These are phyloP conservation scores for Verticillium tricorpus DNA, from an alignment of 2,329 filamentous ascomycete species.

Conservation along the genomic window DNA sequence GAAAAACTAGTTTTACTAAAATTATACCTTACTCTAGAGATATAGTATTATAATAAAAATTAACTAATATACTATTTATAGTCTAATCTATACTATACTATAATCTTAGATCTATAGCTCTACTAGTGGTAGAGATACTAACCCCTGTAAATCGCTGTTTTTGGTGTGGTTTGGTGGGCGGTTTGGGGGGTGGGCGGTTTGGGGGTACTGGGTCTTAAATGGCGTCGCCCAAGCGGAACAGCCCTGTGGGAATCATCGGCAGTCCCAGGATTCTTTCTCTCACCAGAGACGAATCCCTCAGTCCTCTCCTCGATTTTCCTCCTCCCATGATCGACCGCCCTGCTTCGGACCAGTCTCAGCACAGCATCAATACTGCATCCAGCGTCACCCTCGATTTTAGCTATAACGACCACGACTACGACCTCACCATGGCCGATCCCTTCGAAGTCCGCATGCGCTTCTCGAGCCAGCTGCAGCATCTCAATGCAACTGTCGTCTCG, in stretches of 20 bases:
- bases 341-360: not conserved
- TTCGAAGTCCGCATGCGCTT: slow-evolving; percentile 99
- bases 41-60: too few species aligned
- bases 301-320: not conserved
- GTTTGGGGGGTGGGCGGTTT: too few species aligned
- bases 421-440: slow-evolving; percentile 61
- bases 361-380: not conserved
- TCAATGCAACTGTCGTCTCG: slow-evolving; percentile 85
- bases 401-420: not conserved
- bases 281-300: not conserved
- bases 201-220: too few species aligned
- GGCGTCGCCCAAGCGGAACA: not conserved
- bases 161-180: too few species aligned
- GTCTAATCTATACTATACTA: too few species aligned
- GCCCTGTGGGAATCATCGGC: not conserved
- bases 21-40: too few species aligned
- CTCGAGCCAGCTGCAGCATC: slow-evolving; percentile 80
- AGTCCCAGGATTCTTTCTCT: not conserved
- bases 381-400: not conserved
- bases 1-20: too few species aligned
- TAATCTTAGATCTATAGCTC: too few species aligned
- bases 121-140: too few species aligned
- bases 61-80: too few species aligned
- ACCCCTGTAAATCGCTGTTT: too few species aligned
- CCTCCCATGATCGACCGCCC: not conserved